Evolutionary conservation across 805 yeast genomes (phyloP).

Genomic region (Schizosaccharomyces osmophilus): DNA sequence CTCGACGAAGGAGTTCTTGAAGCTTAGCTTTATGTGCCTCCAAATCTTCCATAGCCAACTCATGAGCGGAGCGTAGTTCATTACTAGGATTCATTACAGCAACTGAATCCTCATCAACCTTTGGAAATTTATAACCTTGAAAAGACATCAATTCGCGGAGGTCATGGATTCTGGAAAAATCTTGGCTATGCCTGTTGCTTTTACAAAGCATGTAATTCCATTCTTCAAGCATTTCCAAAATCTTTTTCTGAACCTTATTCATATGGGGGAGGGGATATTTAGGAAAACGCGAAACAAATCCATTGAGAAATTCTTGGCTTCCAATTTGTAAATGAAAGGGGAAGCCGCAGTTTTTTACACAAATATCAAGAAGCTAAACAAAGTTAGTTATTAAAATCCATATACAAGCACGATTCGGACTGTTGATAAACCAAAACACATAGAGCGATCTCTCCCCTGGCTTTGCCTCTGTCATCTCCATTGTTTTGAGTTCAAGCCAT

Average conservation of each 20-base stretch:
- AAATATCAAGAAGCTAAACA: conserved; percentile 36
- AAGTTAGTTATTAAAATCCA: neutral
- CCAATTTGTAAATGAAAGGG: conserved; percentile 89
- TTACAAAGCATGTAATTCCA: conserved; percentile 91
- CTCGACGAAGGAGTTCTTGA: conserved; percentile 85
- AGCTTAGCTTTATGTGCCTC: conserved; percentile 82
- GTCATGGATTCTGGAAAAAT: conserved; percentile 73
- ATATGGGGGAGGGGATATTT: conserved; percentile 78
- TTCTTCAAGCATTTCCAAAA: conserved; percentile 78
- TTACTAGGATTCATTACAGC: conserved; percentile 70
- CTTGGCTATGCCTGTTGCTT: conserved; percentile 74
- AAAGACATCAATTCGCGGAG: conserved; percentile 78
- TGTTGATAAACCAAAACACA: too few relatives aligned
- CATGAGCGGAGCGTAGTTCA: conserved; percentile 47
- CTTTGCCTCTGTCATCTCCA: too few relatives aligned
- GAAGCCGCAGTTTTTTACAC: conserved; percentile 94
- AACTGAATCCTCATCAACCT: conserved; percentile 66
- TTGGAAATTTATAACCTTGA: conserved; percentile 87
- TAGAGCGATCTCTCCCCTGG: too few relatives aligned
- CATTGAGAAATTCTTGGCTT: conserved; percentile 81
- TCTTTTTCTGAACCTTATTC: conserved; percentile 57
- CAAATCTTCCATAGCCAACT: conserved; percentile 75
- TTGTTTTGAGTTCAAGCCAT: too few relatives aligned
- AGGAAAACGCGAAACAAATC: conserved; percentile 77
- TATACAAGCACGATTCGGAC: too few relatives aligned